These are phyloP conservation scores for Mortierella sp. DNA, from an alignment of 371 early-diverging fungal genomes.

Conservation along the genomic window DNA sequence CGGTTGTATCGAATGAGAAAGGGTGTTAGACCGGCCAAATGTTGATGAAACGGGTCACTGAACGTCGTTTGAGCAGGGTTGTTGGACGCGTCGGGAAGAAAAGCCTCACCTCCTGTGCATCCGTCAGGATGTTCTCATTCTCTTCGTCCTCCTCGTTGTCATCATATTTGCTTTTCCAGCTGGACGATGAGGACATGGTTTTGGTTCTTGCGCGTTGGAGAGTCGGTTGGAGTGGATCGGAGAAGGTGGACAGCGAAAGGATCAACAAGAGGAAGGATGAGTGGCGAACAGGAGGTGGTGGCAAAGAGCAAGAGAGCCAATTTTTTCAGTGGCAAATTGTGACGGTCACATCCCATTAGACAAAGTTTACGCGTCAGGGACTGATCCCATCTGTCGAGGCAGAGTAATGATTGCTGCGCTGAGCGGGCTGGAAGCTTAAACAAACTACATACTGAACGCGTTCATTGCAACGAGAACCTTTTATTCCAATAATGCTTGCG, in stretches of 20 bases:
- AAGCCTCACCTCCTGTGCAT: constrained; percentile 40
- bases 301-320: neutral
- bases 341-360: too few species aligned
- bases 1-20: neutral
- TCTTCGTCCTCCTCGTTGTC: constrained; percentile 43
- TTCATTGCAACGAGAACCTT: too few species aligned
- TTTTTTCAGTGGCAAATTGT: neutral
- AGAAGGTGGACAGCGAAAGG: too few species aligned
- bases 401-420: too few species aligned
- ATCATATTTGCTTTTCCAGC: constrained; percentile 45
- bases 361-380: too few species aligned
- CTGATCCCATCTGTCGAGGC: too few species aligned
- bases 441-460: too few species aligned
- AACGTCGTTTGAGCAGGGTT: neutral
- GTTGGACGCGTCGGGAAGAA: neutral
- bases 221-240: neutral
- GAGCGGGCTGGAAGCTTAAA: too few species aligned
- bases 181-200: constrained; percentile 31
- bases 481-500: too few species aligned
- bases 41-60: neutral
- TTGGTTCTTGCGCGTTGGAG: neutral
- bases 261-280: too few species aligned
- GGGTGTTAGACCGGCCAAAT: neutral
- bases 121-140: constrained; percentile 46
- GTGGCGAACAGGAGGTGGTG: neutral